Evolutionary conservation across 139 green algal genomes (phyloP).

Genomic region (Edaphochlamys debaryana): DNA sequence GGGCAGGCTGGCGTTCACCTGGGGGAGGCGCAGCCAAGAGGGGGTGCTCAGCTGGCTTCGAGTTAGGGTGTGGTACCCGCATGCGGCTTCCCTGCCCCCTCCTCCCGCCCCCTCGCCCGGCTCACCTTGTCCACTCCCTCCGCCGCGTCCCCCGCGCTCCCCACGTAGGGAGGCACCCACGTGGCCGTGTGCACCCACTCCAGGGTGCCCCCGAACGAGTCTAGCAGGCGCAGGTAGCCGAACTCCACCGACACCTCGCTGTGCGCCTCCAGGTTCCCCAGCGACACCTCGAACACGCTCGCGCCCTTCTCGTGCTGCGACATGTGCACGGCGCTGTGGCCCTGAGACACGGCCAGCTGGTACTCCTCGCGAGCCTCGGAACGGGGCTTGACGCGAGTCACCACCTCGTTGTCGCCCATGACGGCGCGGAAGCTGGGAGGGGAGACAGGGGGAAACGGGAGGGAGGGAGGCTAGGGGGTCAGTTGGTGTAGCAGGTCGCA

Average conservation of each 20-base stretch:
- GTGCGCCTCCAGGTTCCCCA: conserved; percentile 54
- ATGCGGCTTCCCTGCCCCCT: too few relatives aligned
- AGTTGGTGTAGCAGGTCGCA: too few relatives aligned
- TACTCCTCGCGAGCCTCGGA: conserved; percentile 36
- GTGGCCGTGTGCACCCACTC: conserved; percentile 56
- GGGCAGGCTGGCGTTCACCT: conserved; percentile 3
- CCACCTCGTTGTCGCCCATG: conserved; percentile 27
- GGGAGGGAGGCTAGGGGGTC: too few relatives aligned
- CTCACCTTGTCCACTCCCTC: background rate
- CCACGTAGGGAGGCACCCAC: conserved; percentile 52
- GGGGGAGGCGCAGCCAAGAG: background rate
- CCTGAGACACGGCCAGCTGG: conserved; percentile 31
- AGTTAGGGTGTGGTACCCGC: too few relatives aligned
- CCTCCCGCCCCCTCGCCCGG: too few relatives aligned
- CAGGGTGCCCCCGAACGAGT: conserved; percentile 36
- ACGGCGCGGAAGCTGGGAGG: conserved; percentile 17
- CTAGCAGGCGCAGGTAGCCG: conserved; percentile 51
- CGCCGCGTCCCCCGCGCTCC: background rate
- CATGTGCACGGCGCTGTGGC: conserved; percentile 46
- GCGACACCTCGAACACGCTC: conserved; percentile 40
- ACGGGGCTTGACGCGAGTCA: conserved; percentile 20
- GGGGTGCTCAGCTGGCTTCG: too few relatives aligned
- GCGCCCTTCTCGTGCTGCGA: conserved; percentile 23
- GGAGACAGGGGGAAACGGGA: too few relatives aligned
- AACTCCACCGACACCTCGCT: conserved; percentile 32